Evolutionary conservation across 352 stramenopile genomes (phyloP), one percentile per base, ranked within the genome.

Genomic region (Pythium guiyangense): DNA sequence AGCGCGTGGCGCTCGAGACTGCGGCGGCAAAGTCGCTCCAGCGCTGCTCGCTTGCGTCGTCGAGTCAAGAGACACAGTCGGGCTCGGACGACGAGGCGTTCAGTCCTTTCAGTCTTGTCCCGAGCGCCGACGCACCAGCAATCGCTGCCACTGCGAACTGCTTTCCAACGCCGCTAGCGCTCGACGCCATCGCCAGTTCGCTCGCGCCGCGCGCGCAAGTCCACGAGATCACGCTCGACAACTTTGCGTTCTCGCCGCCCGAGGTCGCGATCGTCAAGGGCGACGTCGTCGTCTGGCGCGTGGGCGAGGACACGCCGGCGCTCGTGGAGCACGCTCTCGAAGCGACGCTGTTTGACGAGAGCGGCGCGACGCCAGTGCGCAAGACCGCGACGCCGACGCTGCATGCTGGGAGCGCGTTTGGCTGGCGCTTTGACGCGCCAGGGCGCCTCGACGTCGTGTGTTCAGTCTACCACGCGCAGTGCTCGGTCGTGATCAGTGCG

Each of bases 51-150:
- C 55, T 54, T 15, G 79, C 74, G 39, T 71, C 69, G 18, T 90
- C 79, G 17, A 90, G 79, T 40, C 79, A 90, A 50, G 79, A 90
- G 53, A 90, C 79, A 14, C 79, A 90, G 60, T 84, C 74, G 4
- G 79, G 74, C 17, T 89, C 79, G 1, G 76, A 87, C 44, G 76
- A 88, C 27, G 77, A 85, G 37, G 42, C 49, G 5, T 75, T 79
- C 22, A 15, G 78, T 31, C 67, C 66, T 22, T 79, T 71, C 49
- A 39, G 27, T 14, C 37, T 77, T 11, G 20, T 62, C 15, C 37
- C 52, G 40, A 35, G 39, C 6, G 35, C 29, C 10, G 26, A 42
- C 17, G 34, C 27, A 26, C 27, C 14, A 29, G 29, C 10, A 22
- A 12, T 29, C 22, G 25, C n/a, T n/a, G n/a, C n/a, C n/a, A n/a